Conservation (phyloP, 2,329 filamentous ascomycete species). For the Diaporthe destruens region DNA sequence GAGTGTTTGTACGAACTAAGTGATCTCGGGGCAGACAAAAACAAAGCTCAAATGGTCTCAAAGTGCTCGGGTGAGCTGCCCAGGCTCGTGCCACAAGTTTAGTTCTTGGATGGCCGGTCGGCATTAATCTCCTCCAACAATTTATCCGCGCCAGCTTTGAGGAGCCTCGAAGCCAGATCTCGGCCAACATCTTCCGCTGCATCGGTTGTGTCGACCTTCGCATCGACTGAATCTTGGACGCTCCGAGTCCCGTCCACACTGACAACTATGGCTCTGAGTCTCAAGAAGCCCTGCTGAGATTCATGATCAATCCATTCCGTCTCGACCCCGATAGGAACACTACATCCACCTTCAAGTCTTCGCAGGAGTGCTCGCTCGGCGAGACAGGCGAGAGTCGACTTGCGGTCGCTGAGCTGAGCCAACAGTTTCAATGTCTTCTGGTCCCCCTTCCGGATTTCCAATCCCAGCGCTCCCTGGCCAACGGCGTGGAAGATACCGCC, state of each 20-base stretch:
- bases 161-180: no score
- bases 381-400: slow-evolving; percentile 8
- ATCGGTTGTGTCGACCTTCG: not conserved
- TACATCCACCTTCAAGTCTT: slow-evolving; percentile 2
- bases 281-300: not conserved
- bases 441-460: slow-evolving; percentile 19
- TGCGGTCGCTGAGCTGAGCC: not conserved
- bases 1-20: no score
- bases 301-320: not conserved
- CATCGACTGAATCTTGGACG: slow-evolving; percentile 1
- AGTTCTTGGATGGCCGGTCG: no score
- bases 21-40: no score
- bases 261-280: slow-evolving; percentile 10
- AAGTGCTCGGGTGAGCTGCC: no score
- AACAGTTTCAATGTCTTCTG: not conserved
- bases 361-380: slow-evolving; percentile 5
- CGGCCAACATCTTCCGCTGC: not conserved
- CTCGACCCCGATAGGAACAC: slow-evolving; percentile 16
- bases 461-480: not conserved
- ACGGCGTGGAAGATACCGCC: slow-evolving; percentile 15
- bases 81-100: no score
- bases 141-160: no score
- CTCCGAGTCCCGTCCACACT: not conserved
- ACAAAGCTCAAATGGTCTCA: no score
- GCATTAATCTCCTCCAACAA: no score